Conservation (phyloP, 169 alveolate species). For the Plasmodium inui region DNA sequence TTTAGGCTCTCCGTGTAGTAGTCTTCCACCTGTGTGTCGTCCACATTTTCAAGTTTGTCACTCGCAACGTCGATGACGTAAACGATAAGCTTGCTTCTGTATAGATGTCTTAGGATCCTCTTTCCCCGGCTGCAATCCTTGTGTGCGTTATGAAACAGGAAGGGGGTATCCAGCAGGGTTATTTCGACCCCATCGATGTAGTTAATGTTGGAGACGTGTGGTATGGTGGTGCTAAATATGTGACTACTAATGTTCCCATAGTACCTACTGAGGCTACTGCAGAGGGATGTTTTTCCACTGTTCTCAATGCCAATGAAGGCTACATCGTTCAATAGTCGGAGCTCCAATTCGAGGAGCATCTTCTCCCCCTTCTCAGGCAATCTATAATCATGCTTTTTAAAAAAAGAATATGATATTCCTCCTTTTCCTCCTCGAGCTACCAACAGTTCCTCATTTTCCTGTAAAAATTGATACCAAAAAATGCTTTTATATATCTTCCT, state of each 20-base stretch:
- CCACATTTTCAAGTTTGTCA: slow-evolving; percentile 58
- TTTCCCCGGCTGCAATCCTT: slow-evolving; percentile 44
- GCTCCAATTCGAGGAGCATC: slow-evolving; percentile 79
- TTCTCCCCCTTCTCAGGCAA: slow-evolving; percentile 85
- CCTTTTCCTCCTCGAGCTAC: slow-evolving; percentile 88
- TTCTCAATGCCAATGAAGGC: slow-evolving; percentile 85
- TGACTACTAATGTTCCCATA: slow-evolving; percentile 84
- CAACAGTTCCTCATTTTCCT: slow-evolving; percentile 77
- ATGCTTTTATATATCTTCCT: slow-evolving; percentile 63
- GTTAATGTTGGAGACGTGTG: slow-evolving; percentile 83
- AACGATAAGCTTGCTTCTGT: slow-evolving; percentile 81
- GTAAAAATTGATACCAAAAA: slow-evolving; percentile 81
- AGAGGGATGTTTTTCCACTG: slow-evolving; percentile 84
- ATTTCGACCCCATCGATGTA: slow-evolving; percentile 85
- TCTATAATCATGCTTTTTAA: slow-evolving; percentile 85
- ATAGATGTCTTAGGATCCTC: slow-evolving; percentile 80
- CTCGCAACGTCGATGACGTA: slow-evolving; percentile 82
- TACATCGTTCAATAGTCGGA: slow-evolving; percentile 84
- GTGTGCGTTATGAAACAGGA: slow-evolving; percentile 72
- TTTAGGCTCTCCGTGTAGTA: slow-evolving; percentile 13
- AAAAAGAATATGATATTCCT: slow-evolving; percentile 85
- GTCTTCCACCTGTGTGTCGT: slow-evolving; percentile 49
- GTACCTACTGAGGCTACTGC: slow-evolving; percentile 82
- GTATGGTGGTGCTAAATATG: slow-evolving; percentile 85
- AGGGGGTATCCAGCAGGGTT: slow-evolving; percentile 84